These are phyloP conservation scores for Zizania palustris DNA, from an alignment of 202 grass and related monocot genomes.

Conservation along the genomic window DNA sequence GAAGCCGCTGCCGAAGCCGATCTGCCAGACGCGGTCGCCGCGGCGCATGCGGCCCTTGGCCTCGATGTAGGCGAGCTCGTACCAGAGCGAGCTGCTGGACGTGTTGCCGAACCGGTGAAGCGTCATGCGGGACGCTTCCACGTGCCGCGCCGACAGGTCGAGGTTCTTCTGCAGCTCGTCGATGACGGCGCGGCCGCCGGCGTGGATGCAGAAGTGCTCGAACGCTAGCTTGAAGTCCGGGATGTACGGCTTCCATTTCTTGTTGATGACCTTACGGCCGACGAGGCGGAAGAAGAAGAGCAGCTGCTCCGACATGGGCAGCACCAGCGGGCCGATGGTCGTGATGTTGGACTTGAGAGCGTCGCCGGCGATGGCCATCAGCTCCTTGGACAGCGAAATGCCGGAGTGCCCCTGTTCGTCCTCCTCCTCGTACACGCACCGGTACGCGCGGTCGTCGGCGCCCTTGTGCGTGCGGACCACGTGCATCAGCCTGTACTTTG, in stretches of 20 bases:
- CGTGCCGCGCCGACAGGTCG: constrained; percentile 76
- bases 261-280: constrained; percentile 77
- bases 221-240: constrained; percentile 96
- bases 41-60: constrained; percentile 75
- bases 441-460: constrained; percentile 81
- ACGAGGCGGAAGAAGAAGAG: constrained; percentile 91
- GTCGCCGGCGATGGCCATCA: constrained; percentile 95
- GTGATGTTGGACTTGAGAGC: constrained; percentile 99
- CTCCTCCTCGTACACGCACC: constrained; percentile 94
- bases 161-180: constrained; percentile 96
- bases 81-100: constrained; percentile 98
- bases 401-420: constrained; percentile 79
- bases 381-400: constrained; percentile 92
- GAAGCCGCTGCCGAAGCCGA: constrained; percentile 78
- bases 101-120: constrained; percentile 98
- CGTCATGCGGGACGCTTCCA: constrained; percentile 95
- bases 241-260: constrained; percentile 77
- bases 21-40: constrained; percentile 87
- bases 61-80: constrained; percentile 94
- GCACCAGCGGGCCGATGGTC: constrained; percentile 87
- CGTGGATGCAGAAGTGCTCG: constrained; percentile 99
- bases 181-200: constrained; percentile 84
- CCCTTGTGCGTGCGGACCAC: constrained; percentile 90
- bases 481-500: constrained; percentile 86
- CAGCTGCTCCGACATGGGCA: constrained; percentile 95